Percentiles rank a stretch among this genome's conserved stretches.
These are phyloP conservation scores for Bothriochloa decipiens DNA, from an alignment of 176 grass and related monocot species.

Conservation along the genomic window DNA sequence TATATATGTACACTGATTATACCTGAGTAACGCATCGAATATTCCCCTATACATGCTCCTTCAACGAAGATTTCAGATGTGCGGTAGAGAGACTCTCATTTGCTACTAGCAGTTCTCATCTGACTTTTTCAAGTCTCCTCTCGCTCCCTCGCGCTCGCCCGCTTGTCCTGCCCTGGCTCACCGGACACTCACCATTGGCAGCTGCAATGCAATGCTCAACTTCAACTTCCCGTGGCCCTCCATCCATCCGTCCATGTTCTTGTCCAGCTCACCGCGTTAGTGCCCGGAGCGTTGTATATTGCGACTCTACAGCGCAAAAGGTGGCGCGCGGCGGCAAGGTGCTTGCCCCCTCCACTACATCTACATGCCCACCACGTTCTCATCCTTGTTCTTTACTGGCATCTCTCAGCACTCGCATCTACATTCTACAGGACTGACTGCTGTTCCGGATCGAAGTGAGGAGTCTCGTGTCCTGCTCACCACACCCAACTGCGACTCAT, in stretches of 20 bases:
- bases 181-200: conserved; percentile 19
- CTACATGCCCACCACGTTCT: conserved; percentile 59
- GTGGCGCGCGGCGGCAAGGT: not conserved
- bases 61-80: not conserved
- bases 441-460: conserved; percentile 43
- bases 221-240: conserved; percentile 45
- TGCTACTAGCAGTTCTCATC: not conserved
- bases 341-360: conserved; percentile 34
- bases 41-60: too few species aligned
- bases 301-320: conserved; percentile 56
- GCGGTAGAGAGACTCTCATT: not conserved
- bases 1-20: too few species aligned
- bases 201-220: not conserved
- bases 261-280: conserved; percentile 59
- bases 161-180: conserved; percentile 25
- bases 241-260: conserved; percentile 43
- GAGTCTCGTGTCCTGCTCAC: conserved; percentile 6
- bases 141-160: not conserved
- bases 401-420: not conserved
- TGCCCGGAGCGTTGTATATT: conserved; percentile 48
- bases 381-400: conserved; percentile 41
- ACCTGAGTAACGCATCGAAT: too few species aligned
- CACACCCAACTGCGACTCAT: not conserved
- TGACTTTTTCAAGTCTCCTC: conserved; percentile 19
- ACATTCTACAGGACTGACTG: not conserved